A percentile compares a stretch with the other conserved stretches of the same genome.
phyloP scores from a whole-genome alignment of 805 yeast genomes.

The Zygoascus bituminiphila region DNA sequence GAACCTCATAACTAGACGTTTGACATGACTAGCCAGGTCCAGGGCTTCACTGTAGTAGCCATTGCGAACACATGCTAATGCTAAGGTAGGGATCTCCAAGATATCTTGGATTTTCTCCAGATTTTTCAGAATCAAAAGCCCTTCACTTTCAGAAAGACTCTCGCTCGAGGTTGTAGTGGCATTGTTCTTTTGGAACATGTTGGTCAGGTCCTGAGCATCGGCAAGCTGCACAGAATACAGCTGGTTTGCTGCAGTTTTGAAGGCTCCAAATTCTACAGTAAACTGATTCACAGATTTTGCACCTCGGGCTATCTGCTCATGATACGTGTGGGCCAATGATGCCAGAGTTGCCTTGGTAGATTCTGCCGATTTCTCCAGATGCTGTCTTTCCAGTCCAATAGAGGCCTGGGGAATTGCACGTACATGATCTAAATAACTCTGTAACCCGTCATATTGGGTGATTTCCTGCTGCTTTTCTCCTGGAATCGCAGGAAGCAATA shows the following conservation, averaged over 20 bases:
- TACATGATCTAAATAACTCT: constrained; percentile 21
- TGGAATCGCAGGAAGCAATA: constrained; percentile 14
- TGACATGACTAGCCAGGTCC: constrained; percentile 68
- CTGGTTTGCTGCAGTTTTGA: constrained; percentile 3
- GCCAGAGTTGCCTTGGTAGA: constrained; percentile 17
- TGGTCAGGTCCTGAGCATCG: constrained; percentile 6
- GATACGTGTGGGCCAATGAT: constrained; percentile 17
- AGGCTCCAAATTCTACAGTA: constrained; percentile 6
- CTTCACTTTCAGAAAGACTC: constrained; percentile 4
- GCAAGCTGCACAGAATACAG: constrained; percentile 4
- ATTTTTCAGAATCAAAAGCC: constrained; percentile 30
- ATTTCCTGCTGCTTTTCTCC: constrained; percentile 1
- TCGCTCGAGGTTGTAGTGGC: neutral
- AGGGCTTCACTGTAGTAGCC: constrained; percentile 88
- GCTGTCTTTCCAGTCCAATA: constrained; percentile 17
- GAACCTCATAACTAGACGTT: constrained; percentile 60
- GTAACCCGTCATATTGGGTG: neutral
- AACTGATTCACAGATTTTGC: constrained; percentile 8
- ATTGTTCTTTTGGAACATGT: neutral
- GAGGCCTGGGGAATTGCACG: constrained; percentile 17
- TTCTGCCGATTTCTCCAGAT: constrained; percentile 15
- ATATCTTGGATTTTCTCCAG: constrained; percentile 69
- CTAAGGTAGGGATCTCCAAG: constrained; percentile 74
- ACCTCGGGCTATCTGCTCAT: constrained; percentile 15
- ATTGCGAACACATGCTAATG: constrained; percentile 72